Conservation (phyloP, 495 filamentous ascomycete genomes). For the Neurospora sp. region DNA sequence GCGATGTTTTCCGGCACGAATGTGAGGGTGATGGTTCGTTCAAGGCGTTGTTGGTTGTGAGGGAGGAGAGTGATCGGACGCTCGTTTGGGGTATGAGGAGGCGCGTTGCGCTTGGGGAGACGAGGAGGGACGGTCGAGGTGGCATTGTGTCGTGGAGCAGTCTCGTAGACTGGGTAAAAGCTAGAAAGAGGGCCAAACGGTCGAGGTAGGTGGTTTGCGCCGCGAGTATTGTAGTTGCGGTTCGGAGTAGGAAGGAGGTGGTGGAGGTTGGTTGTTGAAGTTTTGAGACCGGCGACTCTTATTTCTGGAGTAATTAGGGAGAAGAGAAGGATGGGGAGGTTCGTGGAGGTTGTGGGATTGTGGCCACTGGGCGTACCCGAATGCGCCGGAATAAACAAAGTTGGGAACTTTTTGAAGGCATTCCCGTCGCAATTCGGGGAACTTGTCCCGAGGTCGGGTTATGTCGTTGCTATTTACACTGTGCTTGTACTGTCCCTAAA, state of each 20-base stretch:
- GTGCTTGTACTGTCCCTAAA: neutral
- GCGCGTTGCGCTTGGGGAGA: neutral
- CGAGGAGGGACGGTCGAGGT: neutral
- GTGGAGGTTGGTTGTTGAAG: neutral
- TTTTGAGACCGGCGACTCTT: neutral
- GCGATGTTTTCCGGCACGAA: neutral
- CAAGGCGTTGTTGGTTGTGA: neutral
- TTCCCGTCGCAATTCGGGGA: neutral
- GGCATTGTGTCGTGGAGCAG: neutral
- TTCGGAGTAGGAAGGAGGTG: neutral
- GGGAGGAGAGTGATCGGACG: neutral
- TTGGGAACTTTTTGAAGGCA: neutral
- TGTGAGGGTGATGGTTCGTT: neutral
- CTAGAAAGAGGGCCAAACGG: neutral
- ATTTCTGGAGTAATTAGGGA: neutral
- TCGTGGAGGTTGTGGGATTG: neutral
- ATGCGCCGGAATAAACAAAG: neutral
- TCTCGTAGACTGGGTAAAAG: neutral
- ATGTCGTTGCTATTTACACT: neutral
- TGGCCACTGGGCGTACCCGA: neutral
- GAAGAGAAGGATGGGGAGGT: neutral
- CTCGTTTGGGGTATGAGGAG: neutral
- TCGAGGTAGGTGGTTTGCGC: neutral
- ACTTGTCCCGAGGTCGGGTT: neutral
- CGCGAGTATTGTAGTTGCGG: neutral